phyloP scores from a whole-genome alignment of 2,329 filamentous ascomycete species.

The Aspergillus latus region DNA sequence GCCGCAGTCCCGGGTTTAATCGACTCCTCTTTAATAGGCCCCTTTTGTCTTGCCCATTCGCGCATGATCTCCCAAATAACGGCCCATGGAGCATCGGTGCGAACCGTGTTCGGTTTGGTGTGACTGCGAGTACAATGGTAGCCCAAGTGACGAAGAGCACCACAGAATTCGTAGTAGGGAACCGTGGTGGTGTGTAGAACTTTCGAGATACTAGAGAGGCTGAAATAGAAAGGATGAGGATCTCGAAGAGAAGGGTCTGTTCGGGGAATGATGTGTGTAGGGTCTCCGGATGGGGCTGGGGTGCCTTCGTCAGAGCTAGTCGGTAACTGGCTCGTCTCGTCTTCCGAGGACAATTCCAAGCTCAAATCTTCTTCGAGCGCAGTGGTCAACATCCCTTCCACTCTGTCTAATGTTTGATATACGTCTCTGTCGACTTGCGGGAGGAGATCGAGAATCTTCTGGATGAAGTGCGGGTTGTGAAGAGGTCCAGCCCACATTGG shows the following conservation, averaged over 20 bases:
- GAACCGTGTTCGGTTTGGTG: constrained; percentile 83
- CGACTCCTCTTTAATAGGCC: constrained; percentile 71
- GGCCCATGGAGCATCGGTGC: constrained; percentile 88
- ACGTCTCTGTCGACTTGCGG: constrained; percentile 64
- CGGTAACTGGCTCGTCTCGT: background rate
- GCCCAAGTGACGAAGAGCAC: constrained; percentile 76
- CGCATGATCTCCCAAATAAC: constrained; percentile 91
- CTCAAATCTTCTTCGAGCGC: constrained; percentile 71
- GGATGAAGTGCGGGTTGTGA: constrained; percentile 80
- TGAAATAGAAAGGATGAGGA: constrained; percentile 81
- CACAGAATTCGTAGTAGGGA: constrained; percentile 73
- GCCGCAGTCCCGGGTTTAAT: constrained; percentile 71
- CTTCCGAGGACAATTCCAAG: constrained; percentile 21
- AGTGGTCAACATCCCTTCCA: constrained; percentile 88
- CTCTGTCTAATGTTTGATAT: constrained; percentile 76
- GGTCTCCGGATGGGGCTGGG: constrained; percentile 21
- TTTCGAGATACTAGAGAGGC: constrained; percentile 71
- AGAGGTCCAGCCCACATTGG: constrained; percentile 94
- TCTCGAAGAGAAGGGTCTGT: constrained; percentile 66
- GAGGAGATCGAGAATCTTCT: constrained; percentile 71
- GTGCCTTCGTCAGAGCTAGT: constrained; percentile 15
- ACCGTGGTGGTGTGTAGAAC: constrained; percentile 78
- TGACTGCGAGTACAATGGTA: constrained; percentile 85
- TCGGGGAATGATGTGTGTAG: constrained; percentile 43
- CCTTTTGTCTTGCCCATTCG: constrained; percentile 82